Percentiles rank a stretch among this genome's conserved stretches.
phyloP scores from a whole-genome alignment of 208 protist genomes.

The Leishmania martiniquensis region DNA sequence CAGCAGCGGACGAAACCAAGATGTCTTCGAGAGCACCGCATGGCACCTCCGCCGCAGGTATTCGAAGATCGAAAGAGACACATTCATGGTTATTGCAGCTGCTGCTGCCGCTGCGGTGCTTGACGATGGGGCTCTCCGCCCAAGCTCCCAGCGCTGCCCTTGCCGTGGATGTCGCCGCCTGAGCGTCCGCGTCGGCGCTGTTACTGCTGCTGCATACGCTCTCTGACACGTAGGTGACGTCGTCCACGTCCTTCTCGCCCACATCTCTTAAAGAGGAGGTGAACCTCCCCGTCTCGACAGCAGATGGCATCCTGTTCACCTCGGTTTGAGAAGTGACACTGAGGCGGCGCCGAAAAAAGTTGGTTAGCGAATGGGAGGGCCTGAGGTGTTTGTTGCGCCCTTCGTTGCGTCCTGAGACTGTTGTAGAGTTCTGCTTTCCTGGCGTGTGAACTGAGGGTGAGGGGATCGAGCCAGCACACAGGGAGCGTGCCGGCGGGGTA shows the following conservation, averaged over 20 bases:
- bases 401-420: no score
- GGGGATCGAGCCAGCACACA: no score
- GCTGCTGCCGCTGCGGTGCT: not conserved
- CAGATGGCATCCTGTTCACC: not conserved
- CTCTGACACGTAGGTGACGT: conserved; percentile 28
- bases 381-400: no score
- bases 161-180: not conserved
- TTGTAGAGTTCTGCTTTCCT: no score
- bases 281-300: not conserved
- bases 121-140: not conserved
- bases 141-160: not conserved
- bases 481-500: no score
- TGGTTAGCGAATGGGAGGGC: not conserved
- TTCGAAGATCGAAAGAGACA: not conserved
- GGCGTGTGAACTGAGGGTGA: no score
- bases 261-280: not conserved
- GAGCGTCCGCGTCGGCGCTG: not conserved
- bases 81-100: not conserved
- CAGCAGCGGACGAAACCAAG: not conserved
- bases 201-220: conserved; percentile 34
- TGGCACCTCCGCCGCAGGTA: conserved; percentile 13
- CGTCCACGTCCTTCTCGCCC: conserved; percentile 23
- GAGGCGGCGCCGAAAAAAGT: not conserved
- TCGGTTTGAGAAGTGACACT: not conserved
- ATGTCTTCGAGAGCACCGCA: conserved; percentile 15